Evolutionary conservation across 345 rosid genomes (phyloP).

Genomic region (Salix viminalis): DNA sequence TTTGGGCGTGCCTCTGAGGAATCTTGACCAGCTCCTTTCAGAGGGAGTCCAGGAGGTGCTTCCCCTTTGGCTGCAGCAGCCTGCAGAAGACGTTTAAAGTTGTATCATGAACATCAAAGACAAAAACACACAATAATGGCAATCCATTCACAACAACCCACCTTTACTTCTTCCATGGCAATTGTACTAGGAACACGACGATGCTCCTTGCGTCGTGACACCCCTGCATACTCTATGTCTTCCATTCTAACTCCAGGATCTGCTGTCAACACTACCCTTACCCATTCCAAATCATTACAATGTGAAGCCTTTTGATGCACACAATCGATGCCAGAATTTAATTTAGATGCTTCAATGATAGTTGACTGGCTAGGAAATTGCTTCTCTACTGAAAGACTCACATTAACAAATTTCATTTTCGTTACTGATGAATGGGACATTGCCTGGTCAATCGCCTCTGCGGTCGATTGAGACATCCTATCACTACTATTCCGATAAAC

Average conservation of each 20-base stretch:
- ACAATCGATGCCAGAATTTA: conserved; percentile 15
- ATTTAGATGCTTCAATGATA: conserved; percentile 18
- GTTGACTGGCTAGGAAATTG: conserved; percentile 21
- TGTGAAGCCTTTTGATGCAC: conserved; percentile 20
- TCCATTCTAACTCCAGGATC: conserved; percentile 75
- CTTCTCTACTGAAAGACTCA: conserved; percentile 63
- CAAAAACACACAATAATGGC: not conserved
- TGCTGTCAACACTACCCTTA: conserved; percentile 81
- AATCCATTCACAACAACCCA: conserved; percentile 23
- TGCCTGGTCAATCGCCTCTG: conserved; percentile 98
- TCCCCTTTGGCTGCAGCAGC: conserved; percentile 99
- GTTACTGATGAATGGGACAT: conserved; percentile 81
- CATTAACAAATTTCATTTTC: conserved; percentile 65
- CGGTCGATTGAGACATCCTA: conserved; percentile 91
- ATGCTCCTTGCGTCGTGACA: conserved; percentile 76
- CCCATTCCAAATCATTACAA: conserved; percentile 75
- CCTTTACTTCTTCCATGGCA: conserved; percentile 99
- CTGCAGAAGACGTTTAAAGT: conserved; percentile 40
- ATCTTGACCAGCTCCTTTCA: conserved; percentile 97
- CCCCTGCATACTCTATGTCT: conserved; percentile 60
- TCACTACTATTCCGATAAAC: conserved; percentile 94
- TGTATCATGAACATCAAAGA: conserved; percentile 11
- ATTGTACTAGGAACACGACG: conserved; percentile 99
- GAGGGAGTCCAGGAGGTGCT: conserved; percentile 98
- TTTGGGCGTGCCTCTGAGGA: conserved; percentile 82